These are phyloP conservation scores for Polygonum maritimum DNA, from an alignment of 148 eudicot species.

Conservation along the genomic window DNA sequence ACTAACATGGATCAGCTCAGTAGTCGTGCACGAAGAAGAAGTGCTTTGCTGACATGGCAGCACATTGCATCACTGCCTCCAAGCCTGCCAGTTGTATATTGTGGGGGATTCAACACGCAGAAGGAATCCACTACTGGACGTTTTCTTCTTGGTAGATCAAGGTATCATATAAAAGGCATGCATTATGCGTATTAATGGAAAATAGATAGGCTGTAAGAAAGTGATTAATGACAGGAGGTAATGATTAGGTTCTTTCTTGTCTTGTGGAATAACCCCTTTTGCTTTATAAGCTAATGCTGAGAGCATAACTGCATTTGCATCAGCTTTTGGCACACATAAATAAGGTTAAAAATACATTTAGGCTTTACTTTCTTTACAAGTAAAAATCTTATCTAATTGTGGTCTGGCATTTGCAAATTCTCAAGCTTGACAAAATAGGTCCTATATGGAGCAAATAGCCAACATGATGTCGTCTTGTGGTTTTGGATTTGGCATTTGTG, in stretches of 20 bases:
- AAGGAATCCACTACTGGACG: conserved; percentile 99
- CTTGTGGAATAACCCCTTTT: neutral
- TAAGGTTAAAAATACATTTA: neutral
- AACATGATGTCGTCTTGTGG: neutral
- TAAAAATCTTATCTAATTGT: neutral
- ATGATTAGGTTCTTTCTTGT: neutral
- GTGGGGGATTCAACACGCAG: conserved; percentile 97
- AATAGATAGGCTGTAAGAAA: neutral
- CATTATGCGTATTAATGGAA: neutral
- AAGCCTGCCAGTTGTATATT: conserved; percentile 78
- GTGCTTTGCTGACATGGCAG: conserved; percentile 98
- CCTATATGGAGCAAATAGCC: neutral
- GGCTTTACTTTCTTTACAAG: neutral
- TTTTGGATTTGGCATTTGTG: neutral
- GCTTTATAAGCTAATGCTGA: neutral
- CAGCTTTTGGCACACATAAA: neutral
- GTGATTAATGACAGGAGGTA: neutral
- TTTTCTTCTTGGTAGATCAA: conserved; percentile 97
- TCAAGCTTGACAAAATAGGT: neutral
- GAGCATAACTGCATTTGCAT: neutral
- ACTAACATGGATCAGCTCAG: conserved; percentile 90
- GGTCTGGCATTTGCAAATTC: neutral
- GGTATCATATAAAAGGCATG: conserved; percentile 29
- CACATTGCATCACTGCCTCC: conserved; percentile 98
- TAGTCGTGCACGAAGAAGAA: conserved; percentile 91